Percentiles rank a stretch among this genome's conserved stretches.
These are phyloP conservation scores for Teratosphaeria zuluensis DNA, from an alignment of 2,329 filamentous ascomycete species.

Conservation along the genomic window DNA sequence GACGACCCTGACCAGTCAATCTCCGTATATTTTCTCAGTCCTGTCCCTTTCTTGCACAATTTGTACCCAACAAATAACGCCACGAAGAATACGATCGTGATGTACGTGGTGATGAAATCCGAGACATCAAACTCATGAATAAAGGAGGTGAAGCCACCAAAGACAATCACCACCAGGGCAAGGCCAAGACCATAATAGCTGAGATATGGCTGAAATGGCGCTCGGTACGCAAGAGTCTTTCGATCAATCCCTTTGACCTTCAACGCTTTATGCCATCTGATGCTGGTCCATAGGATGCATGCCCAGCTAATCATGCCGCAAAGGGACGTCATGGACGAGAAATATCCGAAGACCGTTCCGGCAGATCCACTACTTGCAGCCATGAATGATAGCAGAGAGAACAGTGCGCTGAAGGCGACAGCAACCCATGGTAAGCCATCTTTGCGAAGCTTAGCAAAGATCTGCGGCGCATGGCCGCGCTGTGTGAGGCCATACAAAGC, in stretches of 20 bases:
- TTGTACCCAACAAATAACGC: background rate
- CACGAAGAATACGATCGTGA: background rate
- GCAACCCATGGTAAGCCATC: conserved; percentile 2
- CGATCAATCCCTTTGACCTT: conserved; percentile 44
- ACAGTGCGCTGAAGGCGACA: background rate
- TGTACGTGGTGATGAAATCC: background rate
- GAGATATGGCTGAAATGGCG: conserved; percentile 46
- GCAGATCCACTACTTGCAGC: background rate
- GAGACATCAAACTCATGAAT: background rate
- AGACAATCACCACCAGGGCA: conserved; percentile 61
- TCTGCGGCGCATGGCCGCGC: conserved; percentile 1
- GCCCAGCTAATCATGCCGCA: conserved; percentile 1
- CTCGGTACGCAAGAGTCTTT: conserved; percentile 47
- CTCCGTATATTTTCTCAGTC: background rate
- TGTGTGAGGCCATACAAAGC: conserved; percentile 17
- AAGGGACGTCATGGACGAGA: background rate
- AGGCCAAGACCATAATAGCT: conserved; percentile 45
- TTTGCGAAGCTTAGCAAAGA: background rate
- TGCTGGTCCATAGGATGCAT: conserved; percentile 1
- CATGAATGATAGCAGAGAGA: conserved; percentile 1
- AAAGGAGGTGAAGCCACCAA: conserved; percentile 55
- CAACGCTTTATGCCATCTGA: conserved; percentile 43
- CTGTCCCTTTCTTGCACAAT: background rate
- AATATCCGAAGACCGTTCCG: background rate
- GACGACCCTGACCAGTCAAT: background rate